A percentile compares a stretch with the other conserved stretches of the same genome.
phyloP scores from a whole-genome alignment of 768 basidiomycete species.

The Serpula lacrymans region DNA sequence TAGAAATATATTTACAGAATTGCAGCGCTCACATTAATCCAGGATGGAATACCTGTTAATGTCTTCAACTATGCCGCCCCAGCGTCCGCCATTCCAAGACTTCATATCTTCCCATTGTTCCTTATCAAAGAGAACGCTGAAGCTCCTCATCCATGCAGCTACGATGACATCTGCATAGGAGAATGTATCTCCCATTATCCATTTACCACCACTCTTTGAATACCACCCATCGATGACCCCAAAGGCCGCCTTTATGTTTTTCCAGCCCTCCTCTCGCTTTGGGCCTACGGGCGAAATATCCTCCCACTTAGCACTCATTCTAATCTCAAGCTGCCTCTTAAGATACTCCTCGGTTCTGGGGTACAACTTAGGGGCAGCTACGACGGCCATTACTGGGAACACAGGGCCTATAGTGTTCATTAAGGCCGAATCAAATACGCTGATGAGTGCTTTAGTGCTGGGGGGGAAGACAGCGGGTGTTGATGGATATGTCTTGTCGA shows the following conservation, averaged over 20 bases:
- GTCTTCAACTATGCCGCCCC: too few species aligned
- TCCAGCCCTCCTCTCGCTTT: neutral
- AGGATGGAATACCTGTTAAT: too few species aligned
- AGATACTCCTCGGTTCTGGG: neutral
- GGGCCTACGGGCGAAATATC: neutral
- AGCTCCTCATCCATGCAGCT: slow-evolving; percentile 27
- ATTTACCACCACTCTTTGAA: slow-evolving; percentile 27
- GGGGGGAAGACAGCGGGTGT: slow-evolving; percentile 35
- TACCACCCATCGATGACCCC: neutral
- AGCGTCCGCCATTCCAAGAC: too few species aligned
- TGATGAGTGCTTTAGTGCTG: slow-evolving; percentile 32
- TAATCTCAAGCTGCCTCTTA: neutral
- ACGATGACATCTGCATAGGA: slow-evolving; percentile 42
- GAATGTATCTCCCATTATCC: slow-evolving; percentile 33
- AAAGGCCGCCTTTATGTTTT: slow-evolving; percentile 4
- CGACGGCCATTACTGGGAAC: neutral
- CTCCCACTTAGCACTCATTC: neutral
- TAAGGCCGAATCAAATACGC: slow-evolving; percentile 22
- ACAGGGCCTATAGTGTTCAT: neutral
- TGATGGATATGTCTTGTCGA: slow-evolving; percentile 43
- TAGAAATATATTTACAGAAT: too few species aligned
- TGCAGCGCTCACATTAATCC: too few species aligned
- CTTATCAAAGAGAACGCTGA: too few species aligned
- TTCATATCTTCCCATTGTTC: too few species aligned
- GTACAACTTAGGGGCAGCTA: neutral